phyloP scores from a whole-genome alignment of 2,329 filamentous ascomycete genomes.

The Rhynchosporium agropyri region DNA sequence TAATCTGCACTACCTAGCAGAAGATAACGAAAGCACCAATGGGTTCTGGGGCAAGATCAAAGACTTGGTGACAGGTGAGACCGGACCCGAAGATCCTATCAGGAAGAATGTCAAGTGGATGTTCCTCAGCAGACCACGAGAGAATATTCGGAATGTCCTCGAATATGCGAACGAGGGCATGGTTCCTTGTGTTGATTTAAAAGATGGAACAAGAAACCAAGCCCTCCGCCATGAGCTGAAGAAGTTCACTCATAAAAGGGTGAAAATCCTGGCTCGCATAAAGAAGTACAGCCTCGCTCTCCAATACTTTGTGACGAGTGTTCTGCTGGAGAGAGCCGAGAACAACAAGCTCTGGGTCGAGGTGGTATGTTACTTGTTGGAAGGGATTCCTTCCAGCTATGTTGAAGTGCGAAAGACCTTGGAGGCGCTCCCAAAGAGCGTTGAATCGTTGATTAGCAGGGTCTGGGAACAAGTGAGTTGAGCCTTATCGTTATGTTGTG shows the following conservation, averaged over 20 bases:
- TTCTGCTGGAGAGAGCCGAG: not conserved
- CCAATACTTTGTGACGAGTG: not conserved
- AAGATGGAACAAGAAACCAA: not conserved
- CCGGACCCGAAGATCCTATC: not conserved
- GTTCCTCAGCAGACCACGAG: not conserved
- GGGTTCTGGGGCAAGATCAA: constrained; percentile 1
- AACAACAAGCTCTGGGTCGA: constrained; percentile 5
- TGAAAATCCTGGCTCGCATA: not conserved
- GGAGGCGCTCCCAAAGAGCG: not conserved
- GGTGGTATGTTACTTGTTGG: not conserved
- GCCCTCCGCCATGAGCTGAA: not conserved
- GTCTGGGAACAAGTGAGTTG: not conserved
- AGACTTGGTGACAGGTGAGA: not conserved
- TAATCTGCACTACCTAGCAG: not conserved
- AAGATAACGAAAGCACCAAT: not conserved
- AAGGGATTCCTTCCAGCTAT: not conserved
- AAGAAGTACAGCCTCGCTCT: not conserved
- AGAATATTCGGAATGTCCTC: not conserved
- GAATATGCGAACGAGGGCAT: not conserved
- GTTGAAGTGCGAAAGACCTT: not conserved
- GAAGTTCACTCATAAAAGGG: not conserved
- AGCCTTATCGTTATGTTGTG: not conserved
- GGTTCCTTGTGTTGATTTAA: not conserved
- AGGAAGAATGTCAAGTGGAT: not conserved
- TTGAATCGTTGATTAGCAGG: not conserved